Evolutionary conservation across 148 eudicot genomes (phyloP).

Genomic region (Cornus florida): DNA sequence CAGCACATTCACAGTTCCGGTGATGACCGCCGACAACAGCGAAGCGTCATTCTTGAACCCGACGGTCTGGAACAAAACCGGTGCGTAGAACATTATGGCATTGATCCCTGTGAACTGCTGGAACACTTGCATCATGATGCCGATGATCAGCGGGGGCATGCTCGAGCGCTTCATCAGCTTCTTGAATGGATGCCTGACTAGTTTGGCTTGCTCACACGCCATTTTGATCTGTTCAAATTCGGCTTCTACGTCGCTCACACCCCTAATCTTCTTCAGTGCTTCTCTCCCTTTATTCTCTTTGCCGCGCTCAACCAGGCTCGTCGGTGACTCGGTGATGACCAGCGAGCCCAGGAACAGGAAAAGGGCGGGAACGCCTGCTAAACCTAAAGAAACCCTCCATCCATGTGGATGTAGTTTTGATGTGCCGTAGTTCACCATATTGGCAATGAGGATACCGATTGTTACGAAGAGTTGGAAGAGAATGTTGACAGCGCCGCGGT

Average conservation of each 20-base stretch:
- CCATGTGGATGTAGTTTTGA: conserved; percentile 46
- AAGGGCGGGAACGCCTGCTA: conserved; percentile 45
- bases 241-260: conserved; percentile 36
- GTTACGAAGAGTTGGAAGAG: conserved; percentile 70
- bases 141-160: conserved; percentile 40
- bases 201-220: conserved; percentile 38
- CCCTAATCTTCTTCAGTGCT: conserved; percentile 44
- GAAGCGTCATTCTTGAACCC: conserved; percentile 49
- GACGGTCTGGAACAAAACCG: conserved; percentile 53
- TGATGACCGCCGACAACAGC: conserved; percentile 45
- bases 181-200: conserved; percentile 41
- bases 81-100: conserved; percentile 70
- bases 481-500: conserved; percentile 70
- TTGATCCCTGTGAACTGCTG: conserved; percentile 68
- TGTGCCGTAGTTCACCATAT: conserved; percentile 55
- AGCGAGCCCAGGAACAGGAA: conserved; percentile 46
- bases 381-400: conserved; percentile 61
- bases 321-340: conserved; percentile 53
- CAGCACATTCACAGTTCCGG: conserved; percentile 47
- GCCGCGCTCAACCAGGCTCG: conserved; percentile 41
- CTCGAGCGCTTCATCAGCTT: conserved; percentile 33
- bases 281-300: conserved; percentile 19
- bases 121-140: conserved; percentile 40
- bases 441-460: conserved; percentile 59
- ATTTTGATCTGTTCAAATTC: conserved; percentile 35